Conservation (phyloP, 164 flowering plant genomes). For the Annona squamosa region DNA sequence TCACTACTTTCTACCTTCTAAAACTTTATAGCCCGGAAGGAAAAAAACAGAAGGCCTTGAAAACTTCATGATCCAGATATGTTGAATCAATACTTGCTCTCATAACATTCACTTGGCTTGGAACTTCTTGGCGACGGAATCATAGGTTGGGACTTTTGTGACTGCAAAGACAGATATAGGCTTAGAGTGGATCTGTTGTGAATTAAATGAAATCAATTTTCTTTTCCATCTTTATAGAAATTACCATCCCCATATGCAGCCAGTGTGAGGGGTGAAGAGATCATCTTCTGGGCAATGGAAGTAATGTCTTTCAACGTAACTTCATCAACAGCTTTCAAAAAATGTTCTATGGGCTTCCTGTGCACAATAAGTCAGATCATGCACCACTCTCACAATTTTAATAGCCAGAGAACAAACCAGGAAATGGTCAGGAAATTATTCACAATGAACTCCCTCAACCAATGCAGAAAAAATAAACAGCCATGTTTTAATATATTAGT, state of each 20-base stretch:
- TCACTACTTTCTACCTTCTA: background rate
- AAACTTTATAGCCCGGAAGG: background rate
- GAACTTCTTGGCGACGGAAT: conserved; percentile 62
- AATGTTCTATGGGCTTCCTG: conserved; percentile 41
- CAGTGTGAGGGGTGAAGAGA: conserved; percentile 82
- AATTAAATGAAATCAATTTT: background rate
- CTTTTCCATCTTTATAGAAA: background rate
- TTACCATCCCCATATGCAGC: conserved; percentile 91
- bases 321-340: conserved; percentile 60
- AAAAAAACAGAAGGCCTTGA: background rate
- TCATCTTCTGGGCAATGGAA: conserved; percentile 39
- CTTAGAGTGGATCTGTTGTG: background rate
- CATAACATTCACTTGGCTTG: conserved; percentile 26
- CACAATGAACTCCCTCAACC: background rate
- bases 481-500: too few relatives aligned
- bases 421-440: background rate
- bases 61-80: conserved; percentile 2
- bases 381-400: background rate
- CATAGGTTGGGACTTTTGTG: conserved; percentile 61
- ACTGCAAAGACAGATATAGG: conserved; percentile 34
- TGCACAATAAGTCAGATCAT: background rate
- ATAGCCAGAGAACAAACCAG: background rate
- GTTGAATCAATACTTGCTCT: background rate
- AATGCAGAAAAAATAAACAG: background rate
- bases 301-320: conserved; percentile 57